These are phyloP conservation scores for Elongisporangium undulatum DNA, from an alignment of 352 stramenopile species.

Conservation along the genomic window DNA sequence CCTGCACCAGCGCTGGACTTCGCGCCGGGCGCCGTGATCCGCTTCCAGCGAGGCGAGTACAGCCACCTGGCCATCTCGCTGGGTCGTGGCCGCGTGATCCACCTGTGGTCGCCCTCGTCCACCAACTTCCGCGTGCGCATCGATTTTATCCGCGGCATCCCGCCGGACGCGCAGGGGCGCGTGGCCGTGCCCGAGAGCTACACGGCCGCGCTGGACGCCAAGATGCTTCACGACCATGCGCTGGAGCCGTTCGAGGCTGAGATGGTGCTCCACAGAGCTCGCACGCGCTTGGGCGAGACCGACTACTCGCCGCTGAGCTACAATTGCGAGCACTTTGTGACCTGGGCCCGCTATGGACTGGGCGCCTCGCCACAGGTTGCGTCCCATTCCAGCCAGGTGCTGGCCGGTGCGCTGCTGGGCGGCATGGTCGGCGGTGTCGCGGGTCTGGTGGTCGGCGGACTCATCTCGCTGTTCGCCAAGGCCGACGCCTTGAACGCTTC, in stretches of 20 bases:
- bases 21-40: slow-evolving; percentile 42
- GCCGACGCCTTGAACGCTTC: slow-evolving; percentile 48
- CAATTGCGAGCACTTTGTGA: slow-evolving; percentile 82
- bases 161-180: slow-evolving; percentile 3
- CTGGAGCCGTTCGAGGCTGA: slow-evolving; percentile 33
- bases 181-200: slow-evolving; percentile 22
- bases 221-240: slow-evolving; percentile 38
- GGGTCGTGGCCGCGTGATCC: slow-evolving; percentile 41
- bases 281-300: slow-evolving; percentile 40
- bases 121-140: slow-evolving; percentile 54
- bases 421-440: slow-evolving; percentile 52
- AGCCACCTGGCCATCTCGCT: slow-evolving; percentile 58
- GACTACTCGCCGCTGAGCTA: slow-evolving; percentile 46
- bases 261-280: slow-evolving; percentile 40
- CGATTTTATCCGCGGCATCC: slow-evolving; percentile 49
- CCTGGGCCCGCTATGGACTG: slow-evolving; percentile 58
- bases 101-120: slow-evolving; percentile 51
- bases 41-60: slow-evolving; percentile 60
- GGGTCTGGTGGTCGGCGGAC: slow-evolving; percentile 48
- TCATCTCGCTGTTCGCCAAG: slow-evolving; percentile 63
- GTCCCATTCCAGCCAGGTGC: slow-evolving; percentile 51
- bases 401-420: slow-evolving; percentile 57
- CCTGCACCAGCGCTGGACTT: slow-evolving; percentile 5
- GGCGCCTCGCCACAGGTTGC: slow-evolving; percentile 50
- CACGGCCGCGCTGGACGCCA: slow-evolving; percentile 40